Percentiles rank a stretch among this genome's conserved stretches.
phyloP scores from a whole-genome alignment of 192 early-diverging fungal species.

The Mortierella alpina region DNA sequence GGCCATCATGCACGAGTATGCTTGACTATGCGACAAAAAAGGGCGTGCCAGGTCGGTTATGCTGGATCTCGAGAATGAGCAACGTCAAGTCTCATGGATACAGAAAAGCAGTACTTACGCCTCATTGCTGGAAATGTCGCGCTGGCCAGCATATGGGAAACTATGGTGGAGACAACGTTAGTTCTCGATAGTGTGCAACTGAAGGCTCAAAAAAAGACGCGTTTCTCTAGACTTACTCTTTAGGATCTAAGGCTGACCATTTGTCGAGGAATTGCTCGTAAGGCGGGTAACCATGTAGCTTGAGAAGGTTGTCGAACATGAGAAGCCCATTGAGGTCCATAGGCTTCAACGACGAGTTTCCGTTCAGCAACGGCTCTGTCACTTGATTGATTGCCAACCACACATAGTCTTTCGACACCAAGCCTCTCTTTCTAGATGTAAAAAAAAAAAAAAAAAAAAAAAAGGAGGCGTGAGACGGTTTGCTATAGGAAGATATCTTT shows the following conservation, averaged over 20 bases:
- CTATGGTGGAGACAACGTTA: conserved; percentile 7
- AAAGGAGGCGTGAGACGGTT: neutral
- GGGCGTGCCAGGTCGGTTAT: neutral
- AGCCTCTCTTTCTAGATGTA: conserved; percentile 30
- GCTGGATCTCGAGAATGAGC: too few relatives aligned
- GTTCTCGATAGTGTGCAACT: neutral
- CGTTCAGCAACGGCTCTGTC: conserved; percentile 33
- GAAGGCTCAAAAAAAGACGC: neutral
- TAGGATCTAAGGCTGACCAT: conserved; percentile 54
- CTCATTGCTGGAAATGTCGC: conserved; percentile 60
- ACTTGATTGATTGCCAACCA: conserved; percentile 59
- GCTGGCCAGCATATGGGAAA: conserved; percentile 56
- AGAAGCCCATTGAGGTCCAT: conserved; percentile 54
- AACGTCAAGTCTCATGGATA: neutral
- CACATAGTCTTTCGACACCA: conserved; percentile 50
- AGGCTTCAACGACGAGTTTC: conserved; percentile 28
- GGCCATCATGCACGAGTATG: conserved; percentile 66
- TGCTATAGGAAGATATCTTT: neutral
- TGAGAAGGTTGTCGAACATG: conserved; percentile 60
- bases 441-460: neutral
- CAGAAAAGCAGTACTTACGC: conserved; percentile 37
- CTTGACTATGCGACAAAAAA: conserved; percentile 40
- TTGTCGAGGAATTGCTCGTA: conserved; percentile 60
- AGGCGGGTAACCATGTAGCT: conserved; percentile 57
- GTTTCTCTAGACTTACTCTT: conserved; percentile 25